Base-by-base conservation (phyloP, 768 basidiomycete species). In the Trametes meyenii region DNA sequence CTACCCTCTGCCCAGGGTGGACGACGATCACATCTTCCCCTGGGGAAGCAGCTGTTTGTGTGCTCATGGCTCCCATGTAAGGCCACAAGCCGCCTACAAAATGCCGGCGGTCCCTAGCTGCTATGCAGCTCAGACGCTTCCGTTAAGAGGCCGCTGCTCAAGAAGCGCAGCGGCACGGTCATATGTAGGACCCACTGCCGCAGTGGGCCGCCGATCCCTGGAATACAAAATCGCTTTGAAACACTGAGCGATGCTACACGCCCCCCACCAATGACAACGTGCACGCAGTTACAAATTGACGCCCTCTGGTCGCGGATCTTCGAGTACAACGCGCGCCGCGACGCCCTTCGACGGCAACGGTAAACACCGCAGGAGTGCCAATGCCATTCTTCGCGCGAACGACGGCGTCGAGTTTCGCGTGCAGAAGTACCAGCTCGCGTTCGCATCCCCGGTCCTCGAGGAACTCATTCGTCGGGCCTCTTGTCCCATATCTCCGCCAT, bases 401-500 rank as follows among this genome's bases (percentile, higher is more conserved):
- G 60, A 57, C 24, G 42, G 36, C 17, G 60, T 61, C 23, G 64
- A 65, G 16, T 65, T 65, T 39, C 49, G 38, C 8, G 59, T 61
- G 19, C 60, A 65, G 46, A 61, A 57, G 43, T 10, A 42, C 23
- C 33, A 45, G 5, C 5, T 61, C 17, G 21, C 44, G 1, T 36
- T 61, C 17, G 59, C 60, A 12, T 61, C 64, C 2, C 49, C 59
- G 5, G 44, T 52, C 48, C 58, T 65, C 16, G 52, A 29, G 5
- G 38, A 19, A 5, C 40, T 55, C 53, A 55, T 55, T 23, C 5
- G 24, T 24, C 16, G 4, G 44, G 2, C 19, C 46, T 2, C 36
- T 13, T 10, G 17, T n/a, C 21, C 46, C n/a, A n/a, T 38, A 1
- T 12, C 51, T 29, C 23, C 59, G 14, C 10, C 33, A 8, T 52